Conservation (phyloP, 768 basidiomycete genomes). For the Psilocybe cyanescens region DNA sequence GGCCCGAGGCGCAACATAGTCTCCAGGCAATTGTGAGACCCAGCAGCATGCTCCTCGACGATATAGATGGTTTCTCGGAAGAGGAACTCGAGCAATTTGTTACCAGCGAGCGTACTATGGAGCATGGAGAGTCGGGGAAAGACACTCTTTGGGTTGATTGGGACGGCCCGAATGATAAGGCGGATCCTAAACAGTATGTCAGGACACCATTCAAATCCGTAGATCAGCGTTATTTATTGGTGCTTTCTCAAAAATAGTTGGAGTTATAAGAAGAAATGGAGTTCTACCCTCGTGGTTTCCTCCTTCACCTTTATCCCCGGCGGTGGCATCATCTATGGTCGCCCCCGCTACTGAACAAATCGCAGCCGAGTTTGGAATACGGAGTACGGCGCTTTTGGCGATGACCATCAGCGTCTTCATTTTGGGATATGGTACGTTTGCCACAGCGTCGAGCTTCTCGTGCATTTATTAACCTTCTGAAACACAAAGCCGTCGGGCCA, state of each 20-base stretch:
- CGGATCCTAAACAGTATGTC: slow-evolving; percentile 59
- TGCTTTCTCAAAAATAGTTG: slow-evolving; percentile 42
- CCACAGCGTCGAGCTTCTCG: too few relatives aligned
- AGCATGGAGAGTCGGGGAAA: too few relatives aligned
- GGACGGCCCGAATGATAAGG: slow-evolving; percentile 63
- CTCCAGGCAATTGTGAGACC: too few relatives aligned
- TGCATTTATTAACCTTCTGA: not conserved
- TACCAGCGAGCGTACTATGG: too few relatives aligned
- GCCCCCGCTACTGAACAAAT: slow-evolving; percentile 64
- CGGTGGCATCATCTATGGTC: slow-evolving; percentile 72
- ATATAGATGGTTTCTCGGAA: too few relatives aligned
- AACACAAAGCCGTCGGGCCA: slow-evolving; percentile 50
- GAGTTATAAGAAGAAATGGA: slow-evolving; percentile 64
- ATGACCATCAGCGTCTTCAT: slow-evolving; percentile 61
- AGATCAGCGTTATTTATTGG: not conserved
- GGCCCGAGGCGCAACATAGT: too few relatives aligned
- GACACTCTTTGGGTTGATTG: slow-evolving; percentile 47
- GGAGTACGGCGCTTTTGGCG: slow-evolving; percentile 48
- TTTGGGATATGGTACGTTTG: slow-evolving; percentile 55
- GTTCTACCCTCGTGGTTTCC: slow-evolving; percentile 62
- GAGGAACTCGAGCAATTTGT: too few relatives aligned
- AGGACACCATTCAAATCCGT: not conserved
- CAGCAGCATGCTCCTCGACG: too few relatives aligned
- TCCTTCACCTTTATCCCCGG: slow-evolving; percentile 67
- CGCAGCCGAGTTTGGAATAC: slow-evolving; percentile 57